Evolutionary conservation across 495 filamentous ascomycete genomes (phyloP).

Genomic region (Peziza echinospora): DNA sequence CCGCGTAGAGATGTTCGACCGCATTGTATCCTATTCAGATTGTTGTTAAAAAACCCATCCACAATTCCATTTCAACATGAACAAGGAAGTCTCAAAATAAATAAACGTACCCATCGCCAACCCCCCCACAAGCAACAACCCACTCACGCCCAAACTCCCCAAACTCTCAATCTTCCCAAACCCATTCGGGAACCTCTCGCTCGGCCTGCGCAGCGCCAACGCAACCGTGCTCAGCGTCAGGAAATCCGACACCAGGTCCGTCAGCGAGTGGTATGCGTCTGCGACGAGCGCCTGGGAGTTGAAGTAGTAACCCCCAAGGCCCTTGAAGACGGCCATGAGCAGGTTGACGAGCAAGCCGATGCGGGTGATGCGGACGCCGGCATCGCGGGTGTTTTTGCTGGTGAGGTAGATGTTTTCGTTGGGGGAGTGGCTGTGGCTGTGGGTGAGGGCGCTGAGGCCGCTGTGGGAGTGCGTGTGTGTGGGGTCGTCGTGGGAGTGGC

Average conservation of each 20-base stretch:
- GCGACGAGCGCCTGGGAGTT: conserved; percentile 85
- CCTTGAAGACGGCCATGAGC: conserved; percentile 81
- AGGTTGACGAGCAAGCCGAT: conserved; percentile 83
- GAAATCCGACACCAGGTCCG: conserved; percentile 84
- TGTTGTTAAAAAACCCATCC: too few species aligned
- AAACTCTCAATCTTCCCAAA: conserved; percentile 96
- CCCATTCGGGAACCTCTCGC: conserved; percentile 59
- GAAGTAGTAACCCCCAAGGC: conserved; percentile 76
- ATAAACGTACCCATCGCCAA: conserved; percentile 44
- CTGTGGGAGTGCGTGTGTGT: conserved; percentile 11
- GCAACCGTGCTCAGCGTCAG: conserved; percentile 83
- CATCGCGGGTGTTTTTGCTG: conserved; percentile 73
- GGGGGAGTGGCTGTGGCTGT: conserved; percentile 47
- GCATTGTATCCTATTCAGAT: conserved; percentile 16
- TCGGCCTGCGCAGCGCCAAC: conserved; percentile 68
- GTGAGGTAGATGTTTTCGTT: conserved; percentile 78
- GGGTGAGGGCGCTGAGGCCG: conserved; percentile 25
- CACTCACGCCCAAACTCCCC: conserved; percentile 77
- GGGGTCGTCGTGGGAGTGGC: conserved; percentile 3
- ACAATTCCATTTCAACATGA: too few species aligned
- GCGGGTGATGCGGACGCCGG: conserved; percentile 83
- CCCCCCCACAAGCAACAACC: conserved; percentile 68
- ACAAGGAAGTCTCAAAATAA: too few species aligned
- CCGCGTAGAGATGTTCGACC: conserved; percentile 37
- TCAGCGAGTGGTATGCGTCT: conserved; percentile 85